Evolutionary conservation across 768 basidiomycete species (phyloP), one percentile per base, ranked within the genome.

Genomic region (Melanogaster broomeanus): DNA sequence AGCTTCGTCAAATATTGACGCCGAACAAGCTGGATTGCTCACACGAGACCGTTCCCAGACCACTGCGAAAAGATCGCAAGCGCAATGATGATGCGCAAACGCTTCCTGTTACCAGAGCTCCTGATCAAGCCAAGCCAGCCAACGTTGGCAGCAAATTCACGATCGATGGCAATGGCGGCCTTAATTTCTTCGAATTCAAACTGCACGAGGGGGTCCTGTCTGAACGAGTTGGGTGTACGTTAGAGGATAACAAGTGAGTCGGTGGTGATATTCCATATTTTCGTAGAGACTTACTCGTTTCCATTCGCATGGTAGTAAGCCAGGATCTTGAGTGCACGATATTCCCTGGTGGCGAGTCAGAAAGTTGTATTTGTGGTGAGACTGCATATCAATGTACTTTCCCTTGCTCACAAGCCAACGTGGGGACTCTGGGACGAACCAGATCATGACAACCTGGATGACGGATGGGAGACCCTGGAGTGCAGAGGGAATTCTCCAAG

Each of bases 121-220:
- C 67, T 76, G 63, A 83, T 61, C 42, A 82, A 67, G 37, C 66
- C 70, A 28, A 57, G 35, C 77, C 76, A 84, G 19, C 77, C 76
- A 18, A 78, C 66, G 33, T 73, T 61, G 10, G 69, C 52, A 22
- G 72, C 70, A n/a, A 74, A 68, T 31, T 70, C 70, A 41, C 70
- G 70, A 60, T 75, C 76, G 39, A 78, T 68, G 4, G 66, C 69
- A 49, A 82, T 72, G 6, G 82, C 82, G 22, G 79, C 74, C 61
- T 80, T 83, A 70, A 87, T 87, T 66, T 86, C 84, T 56, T 79
- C 75, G 56, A 80, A 84, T 61, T 84, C 82, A 61, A 78, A 83
- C 55, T 78, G 72, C 2, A 85, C 81, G 2, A 83, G 74, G 2
- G 83, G 77, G 58, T 85, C 80, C 21, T 75, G 52, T 43, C 64